Evolutionary conservation across 176 grass and related monocot genomes (phyloP), one percentile per base, ranked within the genome.

Genomic region (Triticum turgidum): DNA sequence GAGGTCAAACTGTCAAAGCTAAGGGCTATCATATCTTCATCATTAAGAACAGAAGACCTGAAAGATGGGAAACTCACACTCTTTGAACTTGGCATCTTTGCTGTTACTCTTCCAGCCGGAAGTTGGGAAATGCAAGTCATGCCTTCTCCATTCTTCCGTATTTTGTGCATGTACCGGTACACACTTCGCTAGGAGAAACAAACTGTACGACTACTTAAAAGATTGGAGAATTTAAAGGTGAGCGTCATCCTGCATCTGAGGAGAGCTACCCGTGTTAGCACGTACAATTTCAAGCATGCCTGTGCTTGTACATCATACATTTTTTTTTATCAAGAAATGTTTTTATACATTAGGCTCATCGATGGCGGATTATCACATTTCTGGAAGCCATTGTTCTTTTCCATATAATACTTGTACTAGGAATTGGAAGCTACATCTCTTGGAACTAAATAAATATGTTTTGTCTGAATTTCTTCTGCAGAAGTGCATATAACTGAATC

Each of bases 101-200:
- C 82, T 80, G 81, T 90, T 83, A 87, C 87, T 79, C 72, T 81
- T 41, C 62, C 82, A 82, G 41, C 83, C 63, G 86, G 92, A 91
- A 91, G 92, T 93, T 93, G 78, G 86, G 85, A 88, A 93, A 91
- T 86, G 79, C 86, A 88, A 86, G 66, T 93, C 92, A 93, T 93
- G 92, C 89, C 59, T 93, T 85, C 67, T 66, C 54, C 86, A 39
- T 91, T 80, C 59, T 29, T 86, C 92, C 86, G 58, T 80, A 91
- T 87, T 88, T 88, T 85, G 65, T 73, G 87, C 21, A 65, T 37
- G 34, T 67, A 81, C 64, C 22, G 33, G 82, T 66, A 34, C 29
- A 34, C 29, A 75, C 59, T 85, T 63, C 42, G 68, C 87, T 45
- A 9, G 73, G 59, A 85, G 68, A 65, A 85, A 80, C 59, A 75